phyloP scores from a whole-genome alignment of 2,329 filamentous ascomycete genomes.

The Ophiostoma sp. region DNA sequence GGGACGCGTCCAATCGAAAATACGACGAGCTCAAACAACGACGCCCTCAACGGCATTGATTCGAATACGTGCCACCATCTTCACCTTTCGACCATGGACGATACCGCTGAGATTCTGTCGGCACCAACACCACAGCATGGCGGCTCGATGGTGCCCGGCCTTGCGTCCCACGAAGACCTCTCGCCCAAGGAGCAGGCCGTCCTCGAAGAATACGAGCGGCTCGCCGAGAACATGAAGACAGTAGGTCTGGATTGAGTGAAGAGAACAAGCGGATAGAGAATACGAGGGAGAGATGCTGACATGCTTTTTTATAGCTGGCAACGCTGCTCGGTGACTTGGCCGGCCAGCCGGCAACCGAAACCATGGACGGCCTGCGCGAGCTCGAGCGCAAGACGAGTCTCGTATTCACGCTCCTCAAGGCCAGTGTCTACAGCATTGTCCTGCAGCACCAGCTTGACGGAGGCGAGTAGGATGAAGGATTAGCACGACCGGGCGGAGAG shows the following conservation, averaged over 20 bases:
- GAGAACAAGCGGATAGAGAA: not conserved
- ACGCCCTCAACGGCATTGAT: not conserved
- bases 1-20: not conserved
- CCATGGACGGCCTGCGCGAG: slow-evolving; percentile 77
- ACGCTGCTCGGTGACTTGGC: slow-evolving; percentile 58
- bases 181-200: slow-evolving; percentile 87
- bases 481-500: slow-evolving; percentile 26
- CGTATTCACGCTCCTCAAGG: slow-evolving; percentile 93
- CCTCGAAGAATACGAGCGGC: slow-evolving; percentile 82
- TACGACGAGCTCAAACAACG: not conserved
- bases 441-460: slow-evolving; percentile 92
- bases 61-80: not conserved
- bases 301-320: slow-evolving; percentile 44
- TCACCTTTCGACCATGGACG: slow-evolving; percentile 20
- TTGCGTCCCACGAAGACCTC: slow-evolving; percentile 44
- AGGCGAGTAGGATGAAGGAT: slow-evolving; percentile 41
- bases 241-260: slow-evolving; percentile 40
- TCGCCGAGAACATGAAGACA: slow-evolving; percentile 87
- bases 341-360: slow-evolving; percentile 68
- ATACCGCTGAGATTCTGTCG: slow-evolving; percentile 21
- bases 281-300: not conserved
- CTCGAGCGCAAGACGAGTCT: slow-evolving; percentile 91
- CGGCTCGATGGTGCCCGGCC: slow-evolving; percentile 6
- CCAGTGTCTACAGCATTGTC: slow-evolving; percentile 97
- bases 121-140: slow-evolving; percentile 16